Evolutionary conservation across 495 filamentous ascomycete species (phyloP).

Genomic region (Hypoxylon fragiforme): DNA sequence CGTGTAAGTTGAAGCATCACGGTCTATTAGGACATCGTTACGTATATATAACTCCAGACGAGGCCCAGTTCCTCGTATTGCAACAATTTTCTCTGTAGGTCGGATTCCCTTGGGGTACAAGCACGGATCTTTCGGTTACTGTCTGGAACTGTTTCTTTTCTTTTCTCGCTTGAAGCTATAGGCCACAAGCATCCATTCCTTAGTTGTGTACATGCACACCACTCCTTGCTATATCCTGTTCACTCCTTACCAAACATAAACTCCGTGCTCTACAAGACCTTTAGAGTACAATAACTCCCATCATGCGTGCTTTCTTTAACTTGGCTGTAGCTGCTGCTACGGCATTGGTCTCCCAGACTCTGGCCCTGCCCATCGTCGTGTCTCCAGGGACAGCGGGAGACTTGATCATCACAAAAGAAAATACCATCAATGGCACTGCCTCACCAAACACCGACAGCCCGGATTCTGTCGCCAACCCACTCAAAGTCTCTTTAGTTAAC

Average conservation of each 20-base stretch:
- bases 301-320: constrained; percentile 36
- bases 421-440: constrained; percentile 37
- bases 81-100: constrained; percentile 8
- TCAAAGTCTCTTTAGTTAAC: constrained; percentile 42
- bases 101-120: constrained; percentile 11
- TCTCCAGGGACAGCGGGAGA: constrained; percentile 24
- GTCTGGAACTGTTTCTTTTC: constrained; percentile 27
- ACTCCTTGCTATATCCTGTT: constrained; percentile 10
- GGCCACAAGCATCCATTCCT: constrained; percentile 31
- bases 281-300: constrained; percentile 20
- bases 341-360: constrained; percentile 22
- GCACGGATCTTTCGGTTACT: constrained; percentile 26
- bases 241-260: constrained; percentile 23
- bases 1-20: constrained; percentile 27
- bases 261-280: constrained; percentile 7
- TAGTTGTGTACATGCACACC: constrained; percentile 24
- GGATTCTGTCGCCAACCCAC: constrained; percentile 2
- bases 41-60: constrained; percentile 23
- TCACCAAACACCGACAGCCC: background rate
- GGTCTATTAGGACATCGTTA: constrained; percentile 22
- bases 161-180: constrained; percentile 25
- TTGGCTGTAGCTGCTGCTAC: constrained; percentile 36
- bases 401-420: constrained; percentile 33
- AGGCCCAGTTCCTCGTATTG: constrained; percentile 17
- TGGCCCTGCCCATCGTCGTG: constrained; percentile 35